Base-by-base conservation (phyloP, 306 rosid genomes). In the Prunus armeniaca region DNA sequence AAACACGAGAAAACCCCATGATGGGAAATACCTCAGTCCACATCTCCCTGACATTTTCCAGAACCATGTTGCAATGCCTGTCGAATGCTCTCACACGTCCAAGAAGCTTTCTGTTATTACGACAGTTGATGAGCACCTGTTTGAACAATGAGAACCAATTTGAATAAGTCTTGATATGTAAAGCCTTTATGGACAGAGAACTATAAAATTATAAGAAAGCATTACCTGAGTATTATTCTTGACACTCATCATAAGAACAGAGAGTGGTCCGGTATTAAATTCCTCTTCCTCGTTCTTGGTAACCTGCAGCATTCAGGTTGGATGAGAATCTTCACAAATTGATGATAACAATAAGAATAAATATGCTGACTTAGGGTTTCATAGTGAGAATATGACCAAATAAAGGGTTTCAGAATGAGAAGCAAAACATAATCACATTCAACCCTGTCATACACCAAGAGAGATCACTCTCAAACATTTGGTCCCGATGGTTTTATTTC, bases 31-130 rank as follows among this genome's bases (percentile, higher is more conserved):
- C 98, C 96, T 95, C 98, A 3, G 98, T 95, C 98, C 98, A 95
- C 97, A 95, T 95, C 85, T 95, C 97, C 83, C 93, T 52, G 22
- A 95, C 99, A 86, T 95, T 95, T 78, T 95, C 98, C 67, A 95
- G 90, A 77, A 95, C 97, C 97, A 95, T 92, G 74, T 94, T 94
- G 86, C 96, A 95, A 80, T 92, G 98, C 76, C 98, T 81, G 65
- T 95, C 98, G 19, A 95, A 95, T 19, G 98, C 98, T 81, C 97
- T 86, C 17, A 92, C 97, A 28, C 93, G 95, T 4, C 99, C 99
- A 1, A 95, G 84, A 70, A 95, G 99, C 81, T 95, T 92, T 67
- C 81, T 88, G 80, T 95, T 90, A 83, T 95, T 95, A 5, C 98
- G 88, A 54, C 98, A 92, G 62, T 95, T 95, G 41, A 95, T 90